Evolutionary conservation across 768 basidiomycete genomes (phyloP).

Genomic region (Basidioascus undulatus): DNA sequence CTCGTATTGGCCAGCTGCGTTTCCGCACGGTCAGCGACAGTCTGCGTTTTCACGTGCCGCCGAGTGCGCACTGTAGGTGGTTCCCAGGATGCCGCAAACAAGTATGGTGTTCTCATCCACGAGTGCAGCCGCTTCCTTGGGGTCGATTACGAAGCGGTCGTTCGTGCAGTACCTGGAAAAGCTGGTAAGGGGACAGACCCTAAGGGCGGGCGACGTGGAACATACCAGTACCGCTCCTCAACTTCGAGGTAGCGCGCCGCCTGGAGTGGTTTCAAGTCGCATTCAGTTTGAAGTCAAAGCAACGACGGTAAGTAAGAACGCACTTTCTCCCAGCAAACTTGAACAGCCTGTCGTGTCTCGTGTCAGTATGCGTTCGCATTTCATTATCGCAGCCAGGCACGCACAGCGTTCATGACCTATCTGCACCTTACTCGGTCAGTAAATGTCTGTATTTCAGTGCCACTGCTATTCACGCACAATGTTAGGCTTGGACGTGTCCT

Average conservation of each 20-base stretch:
- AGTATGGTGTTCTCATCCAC: slow-evolving; percentile 19
- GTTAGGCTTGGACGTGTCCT: slow-evolving; percentile 12
- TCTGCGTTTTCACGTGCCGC: too few species aligned
- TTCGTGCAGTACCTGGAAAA: slow-evolving; percentile 7
- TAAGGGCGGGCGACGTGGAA: background rate
- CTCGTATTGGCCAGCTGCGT: slow-evolving; percentile 13
- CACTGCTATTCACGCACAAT: too few species aligned
- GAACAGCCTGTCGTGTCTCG: background rate
- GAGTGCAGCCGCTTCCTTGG: slow-evolving; percentile 15
- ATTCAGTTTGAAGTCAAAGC: background rate
- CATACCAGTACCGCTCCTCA: slow-evolving; percentile 16
- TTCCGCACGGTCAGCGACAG: too few species aligned
- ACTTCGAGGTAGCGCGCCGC: slow-evolving; percentile 13
- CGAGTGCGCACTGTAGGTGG: too few species aligned
- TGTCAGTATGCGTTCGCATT: background rate
- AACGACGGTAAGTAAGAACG: background rate
- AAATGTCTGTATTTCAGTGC: background rate
- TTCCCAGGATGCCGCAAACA: slow-evolving; percentile 14
- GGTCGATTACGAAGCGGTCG: slow-evolving; percentile 16
- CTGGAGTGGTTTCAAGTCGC: slow-evolving; percentile 3
- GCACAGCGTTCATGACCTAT: slow-evolving; percentile 15
- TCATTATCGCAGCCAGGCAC: too few species aligned
- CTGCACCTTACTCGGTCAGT: slow-evolving; percentile 1
- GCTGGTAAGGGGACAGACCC: too few species aligned
- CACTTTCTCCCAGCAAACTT: slow-evolving; percentile 17